A percentile compares a stretch with the other conserved stretches of the same genome.
Conservation (phyloP, 2,329 filamentous ascomycete genomes). For the Aureobasidium mangrovei region DNA sequence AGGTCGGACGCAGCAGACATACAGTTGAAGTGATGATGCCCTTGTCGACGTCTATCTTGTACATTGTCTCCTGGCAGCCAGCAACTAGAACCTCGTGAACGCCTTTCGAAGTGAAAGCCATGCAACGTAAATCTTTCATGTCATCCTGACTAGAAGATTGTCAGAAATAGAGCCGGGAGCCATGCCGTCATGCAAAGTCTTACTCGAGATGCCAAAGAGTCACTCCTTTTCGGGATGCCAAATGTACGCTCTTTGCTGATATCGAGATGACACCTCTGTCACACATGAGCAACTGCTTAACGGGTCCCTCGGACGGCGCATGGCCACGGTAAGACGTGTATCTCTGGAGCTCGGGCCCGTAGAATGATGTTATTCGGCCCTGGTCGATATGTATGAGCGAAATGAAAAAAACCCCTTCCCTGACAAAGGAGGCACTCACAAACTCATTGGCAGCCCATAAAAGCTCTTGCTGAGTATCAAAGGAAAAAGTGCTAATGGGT, state of each 20-base stretch:
- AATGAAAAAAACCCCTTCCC: background rate
- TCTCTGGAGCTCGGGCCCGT: conserved; percentile 71
- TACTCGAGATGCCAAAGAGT: conserved; percentile 83
- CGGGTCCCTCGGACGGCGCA: conserved; percentile 54
- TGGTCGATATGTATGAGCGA: conserved; percentile 30
- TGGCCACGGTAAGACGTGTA: conserved; percentile 90
- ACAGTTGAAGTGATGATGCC: conserved; percentile 36
- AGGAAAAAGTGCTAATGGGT: conserved; percentile 70
- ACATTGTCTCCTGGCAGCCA: conserved; percentile 78
- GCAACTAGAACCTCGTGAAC: conserved; percentile 78
- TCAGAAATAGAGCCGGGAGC: background rate
- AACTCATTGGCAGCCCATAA: conserved; percentile 90
- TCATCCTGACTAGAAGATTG: conserved; percentile 50
- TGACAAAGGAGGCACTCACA: conserved; percentile 43
- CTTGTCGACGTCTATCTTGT: conserved; percentile 59
- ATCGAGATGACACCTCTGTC: conserved; percentile 85
- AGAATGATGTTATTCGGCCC: conserved; percentile 85
- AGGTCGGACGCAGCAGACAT: conserved; percentile 12
- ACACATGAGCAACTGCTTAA: conserved; percentile 84
- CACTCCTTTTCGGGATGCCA: conserved; percentile 72
- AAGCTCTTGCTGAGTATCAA: conserved; percentile 82
- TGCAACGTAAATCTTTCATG: conserved; percentile 83
- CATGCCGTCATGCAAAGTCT: conserved; percentile 19
- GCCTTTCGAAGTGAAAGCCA: conserved; percentile 87
- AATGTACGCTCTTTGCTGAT: conserved; percentile 74